Evolutionary conservation across 495 filamentous ascomycete genomes (phyloP), one percentile per base, ranked within the genome.

Genomic region (Penicillium parvum): DNA sequence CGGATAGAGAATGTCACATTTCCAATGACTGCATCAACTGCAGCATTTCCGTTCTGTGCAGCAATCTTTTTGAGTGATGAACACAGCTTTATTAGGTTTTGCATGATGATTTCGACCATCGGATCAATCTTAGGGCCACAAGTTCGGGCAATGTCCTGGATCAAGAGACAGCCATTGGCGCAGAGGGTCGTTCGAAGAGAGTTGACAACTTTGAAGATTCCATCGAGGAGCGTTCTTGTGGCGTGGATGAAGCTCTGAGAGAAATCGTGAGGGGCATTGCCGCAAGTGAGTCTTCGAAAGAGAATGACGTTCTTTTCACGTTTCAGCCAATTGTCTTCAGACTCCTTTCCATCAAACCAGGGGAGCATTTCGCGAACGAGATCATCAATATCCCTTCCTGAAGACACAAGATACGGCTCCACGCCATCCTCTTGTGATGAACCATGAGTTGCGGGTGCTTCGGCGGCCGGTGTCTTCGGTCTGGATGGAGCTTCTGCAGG

Each of bases 101-200:
- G 88, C 63, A 97, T 79, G 6, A 96, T 72, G 11, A 96, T 77
- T 55, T 98, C 92, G 15, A 92, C 83, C 82, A 94, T 89, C 1
- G 84, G 72, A 53, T 98, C 92, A 32, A 97, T 76, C 43, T 73
- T 84, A 1, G 89, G 74, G 2, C 89, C 88, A 30, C 83, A 82
- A 12, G 74, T 78, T 43, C 72, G 79, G 8, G 88, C 90, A 16
- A 96, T 64, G 29, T 97, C 92, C 55, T 96, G 90, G 28, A 97
- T 73, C 29, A 95, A 66, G 40, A 78, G 82, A 55, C 88, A 92
- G 7, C 85, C 90, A 53, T 85, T 85, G 19, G 86, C 90, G 2
- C 85, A 90, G 34, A 95, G 69, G 30, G 88, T 97, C 1, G 94
- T 97, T 47, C 94, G 75, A 25, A 97, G 72, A 1, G 92, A 95